A percentile compares a stretch with the other conserved stretches of the same genome.
These are phyloP conservation scores for Lachnellula subtilissima DNA, from an alignment of 2,329 filamentous ascomycete genomes.

Conservation along the genomic window DNA sequence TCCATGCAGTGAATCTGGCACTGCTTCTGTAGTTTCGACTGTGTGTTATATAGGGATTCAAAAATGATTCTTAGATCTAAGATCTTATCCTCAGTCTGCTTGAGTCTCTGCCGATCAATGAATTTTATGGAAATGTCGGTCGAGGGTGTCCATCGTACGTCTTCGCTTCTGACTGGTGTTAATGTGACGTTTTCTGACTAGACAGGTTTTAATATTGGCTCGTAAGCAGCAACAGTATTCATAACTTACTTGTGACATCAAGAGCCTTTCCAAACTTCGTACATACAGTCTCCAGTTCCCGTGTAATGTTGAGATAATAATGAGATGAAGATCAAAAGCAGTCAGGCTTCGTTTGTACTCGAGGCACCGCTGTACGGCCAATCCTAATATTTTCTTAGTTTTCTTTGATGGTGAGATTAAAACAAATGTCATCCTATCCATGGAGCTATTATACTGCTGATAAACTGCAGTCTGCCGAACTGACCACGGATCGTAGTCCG, in stretches of 20 bases:
- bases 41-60: constrained; percentile 9
- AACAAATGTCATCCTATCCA: constrained; percentile 4
- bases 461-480: constrained; percentile 15
- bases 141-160: not conserved
- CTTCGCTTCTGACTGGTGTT: not conserved
- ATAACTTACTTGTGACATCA: constrained; percentile 5
- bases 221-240: not conserved
- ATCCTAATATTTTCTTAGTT: not conserved
- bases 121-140: constrained; percentile 12
- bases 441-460: constrained; percentile 9
- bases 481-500: constrained; percentile 18
- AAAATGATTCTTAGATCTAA: constrained; percentile 13
- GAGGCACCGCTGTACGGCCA: not conserved
- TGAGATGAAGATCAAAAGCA: constrained; percentile 14
- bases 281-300: constrained; percentile 17
- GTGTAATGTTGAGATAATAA: constrained; percentile 9
- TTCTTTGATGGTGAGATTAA: constrained; percentile 8
- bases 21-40: constrained; percentile 5
- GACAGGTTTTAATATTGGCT: not conserved
- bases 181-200: constrained; percentile 8
- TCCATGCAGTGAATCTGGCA: constrained; percentile 4
- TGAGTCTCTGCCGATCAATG: constrained; percentile 11
- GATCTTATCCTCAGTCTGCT: constrained; percentile 15
- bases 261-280: constrained; percentile 2
- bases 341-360: not conserved